Conservation (phyloP, 2,329 filamentous ascomycete species). For the Calycina herbarum region DNA sequence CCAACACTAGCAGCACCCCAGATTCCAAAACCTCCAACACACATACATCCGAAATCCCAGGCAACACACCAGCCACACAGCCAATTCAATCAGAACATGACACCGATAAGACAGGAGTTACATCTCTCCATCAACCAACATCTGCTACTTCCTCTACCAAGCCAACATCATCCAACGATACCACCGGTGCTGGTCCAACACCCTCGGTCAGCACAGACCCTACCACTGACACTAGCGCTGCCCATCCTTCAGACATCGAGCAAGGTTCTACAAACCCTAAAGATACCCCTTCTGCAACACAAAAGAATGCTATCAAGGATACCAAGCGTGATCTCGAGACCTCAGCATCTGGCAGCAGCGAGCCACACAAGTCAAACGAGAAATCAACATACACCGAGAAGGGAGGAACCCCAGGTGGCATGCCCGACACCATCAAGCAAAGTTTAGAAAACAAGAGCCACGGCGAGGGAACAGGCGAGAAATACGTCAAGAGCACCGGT, state of each 20-base stretch:
- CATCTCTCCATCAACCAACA: constrained; percentile 11
- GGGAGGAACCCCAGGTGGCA: background rate
- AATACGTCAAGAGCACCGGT: constrained; percentile 58
- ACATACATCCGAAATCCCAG: background rate
- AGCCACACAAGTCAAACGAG: background rate
- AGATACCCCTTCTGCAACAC: constrained; percentile 29
- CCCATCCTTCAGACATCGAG: constrained; percentile 33
- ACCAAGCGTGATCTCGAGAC: constrained; percentile 23
- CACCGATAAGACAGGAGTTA: constrained; percentile 18
- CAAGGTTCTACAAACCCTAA: constrained; percentile 40
- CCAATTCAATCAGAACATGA: constrained; percentile 18
- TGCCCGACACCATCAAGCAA: constrained; percentile 16
- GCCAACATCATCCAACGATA: constrained; percentile 15
- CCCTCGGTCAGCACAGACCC: constrained; percentile 25
- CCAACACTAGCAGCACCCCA: background rate
- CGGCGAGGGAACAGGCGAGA: constrained; percentile 53
- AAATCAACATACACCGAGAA: constrained; percentile 15
- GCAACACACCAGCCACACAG: constrained; percentile 20
- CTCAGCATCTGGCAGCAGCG: background rate
- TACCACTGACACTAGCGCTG: constrained; percentile 5
- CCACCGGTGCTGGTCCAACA: constrained; percentile 21
- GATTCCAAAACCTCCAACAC: background rate
- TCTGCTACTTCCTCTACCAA: constrained; percentile 18
- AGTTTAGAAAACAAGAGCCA: constrained; percentile 35
- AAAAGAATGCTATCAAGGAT: constrained; percentile 15